Conservation (phyloP, 805 yeast species). For the Pichia pseudocactophila region DNA sequence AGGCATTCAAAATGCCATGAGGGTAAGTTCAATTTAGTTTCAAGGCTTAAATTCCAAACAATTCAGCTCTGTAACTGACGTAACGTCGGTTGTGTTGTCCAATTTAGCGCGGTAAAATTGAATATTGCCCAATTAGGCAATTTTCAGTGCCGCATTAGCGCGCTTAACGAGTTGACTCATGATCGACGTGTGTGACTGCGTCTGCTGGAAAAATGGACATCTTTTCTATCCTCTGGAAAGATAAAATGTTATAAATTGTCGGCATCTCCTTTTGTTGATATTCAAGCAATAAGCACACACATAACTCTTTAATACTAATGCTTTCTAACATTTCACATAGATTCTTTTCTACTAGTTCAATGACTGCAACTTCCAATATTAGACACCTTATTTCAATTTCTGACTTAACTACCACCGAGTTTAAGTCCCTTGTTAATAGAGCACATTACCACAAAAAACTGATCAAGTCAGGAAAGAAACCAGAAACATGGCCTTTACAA, state of each 20-base stretch:
- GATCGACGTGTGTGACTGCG: too few relatives aligned
- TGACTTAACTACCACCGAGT: conserved; percentile 67
- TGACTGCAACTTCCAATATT: conserved; percentile 20
- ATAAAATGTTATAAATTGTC: too few relatives aligned
- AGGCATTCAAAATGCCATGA: too few relatives aligned
- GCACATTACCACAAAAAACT: conserved; percentile 61
- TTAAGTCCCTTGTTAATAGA: conserved; percentile 58
- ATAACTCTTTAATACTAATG: conserved; percentile 4
- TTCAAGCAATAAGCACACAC: background rate
- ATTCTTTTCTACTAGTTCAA: conserved; percentile 19
- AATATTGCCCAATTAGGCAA: too few relatives aligned
- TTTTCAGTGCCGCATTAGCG: conserved; percentile 1
- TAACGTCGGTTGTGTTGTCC: too few relatives aligned
- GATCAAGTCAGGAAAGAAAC: conserved; percentile 45
- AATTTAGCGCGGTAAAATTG: too few relatives aligned
- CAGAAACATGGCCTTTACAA: conserved; percentile 40
- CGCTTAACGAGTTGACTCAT: conserved; percentile 15
- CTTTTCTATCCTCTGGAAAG: background rate
- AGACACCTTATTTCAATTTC: conserved; percentile 80
- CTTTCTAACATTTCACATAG: conserved; percentile 21
- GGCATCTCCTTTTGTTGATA: too few relatives aligned
- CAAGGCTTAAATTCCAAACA: too few relatives aligned
- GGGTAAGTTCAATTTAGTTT: too few relatives aligned
- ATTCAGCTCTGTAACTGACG: too few relatives aligned
- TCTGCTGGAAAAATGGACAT: conserved; percentile 1